Base-by-base conservation (phyloP, 768 basidiomycete genomes). In the Trametes sanguinea region DNA sequence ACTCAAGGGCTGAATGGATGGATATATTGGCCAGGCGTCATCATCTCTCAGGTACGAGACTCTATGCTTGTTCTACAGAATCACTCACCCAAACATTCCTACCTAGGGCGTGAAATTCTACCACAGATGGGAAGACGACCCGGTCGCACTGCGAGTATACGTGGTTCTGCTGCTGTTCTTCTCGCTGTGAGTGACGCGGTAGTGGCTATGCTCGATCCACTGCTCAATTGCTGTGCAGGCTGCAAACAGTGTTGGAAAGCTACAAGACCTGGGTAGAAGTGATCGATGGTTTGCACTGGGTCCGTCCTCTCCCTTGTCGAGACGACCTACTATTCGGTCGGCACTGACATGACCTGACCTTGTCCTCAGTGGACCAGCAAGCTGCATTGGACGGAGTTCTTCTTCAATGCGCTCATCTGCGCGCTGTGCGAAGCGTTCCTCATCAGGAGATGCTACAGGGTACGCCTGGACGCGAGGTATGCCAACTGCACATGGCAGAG, bases 391-490 rank as follows among this genome's bases (percentile, higher is more conserved):
- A 71, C 76, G 0, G 81, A 82, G 52, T 64, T 83, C 39, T 78
- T 83, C 56, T 53, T 83, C 39, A 83, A 83, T 64, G 81, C 81
- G 3, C 65, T 78, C 8, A 77, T 84, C 40, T 79, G 77, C 64
- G 71, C 76, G 56, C 52, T 81, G 39, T 83, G 82, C 65, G 78
- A 84, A 67, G 69, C 74, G 3, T 84, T 80, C 62, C 81, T 81
- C 46, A 78, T 84, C 30, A 72, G 77, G 40, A 72, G 79, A 55
- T 83, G 83, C 59, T 85, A 82, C 80, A 81, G 80, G 76, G 84
- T 80, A 50, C 16, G 35, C 46, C 35, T 16, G 51, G 22, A 22
- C 22, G 22, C 22, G 22, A 22, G 22, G 22, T 22, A 22, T 22
- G 22, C 22, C 22, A 22, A 22, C 22, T 22, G 22, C 22, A 22